A percentile compares a stretch with the other conserved stretches of the same genome.
Evolutionary conservation across 1,284 basidiomycete species (phyloP).

Genomic region (Trametes pubescens): DNA sequence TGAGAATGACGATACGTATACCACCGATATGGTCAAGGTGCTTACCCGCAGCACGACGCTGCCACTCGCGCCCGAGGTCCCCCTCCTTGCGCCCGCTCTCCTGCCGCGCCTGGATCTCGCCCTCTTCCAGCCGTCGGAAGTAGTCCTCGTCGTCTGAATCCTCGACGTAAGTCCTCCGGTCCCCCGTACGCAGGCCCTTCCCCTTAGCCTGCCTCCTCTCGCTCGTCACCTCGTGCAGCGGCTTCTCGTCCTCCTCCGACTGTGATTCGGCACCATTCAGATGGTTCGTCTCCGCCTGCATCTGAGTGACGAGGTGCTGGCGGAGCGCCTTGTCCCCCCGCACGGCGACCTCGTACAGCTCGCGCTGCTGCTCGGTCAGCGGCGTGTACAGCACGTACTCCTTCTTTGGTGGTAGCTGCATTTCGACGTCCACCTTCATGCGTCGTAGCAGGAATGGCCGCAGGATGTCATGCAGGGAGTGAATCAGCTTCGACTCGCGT

Average conservation of each 20-base stretch:
- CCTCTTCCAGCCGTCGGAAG: constrained; percentile 68
- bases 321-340: constrained; percentile 64
- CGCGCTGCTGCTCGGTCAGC: constrained; percentile 81
- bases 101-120: constrained; percentile 42
- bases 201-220: constrained; percentile 44
- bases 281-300: constrained; percentile 35
- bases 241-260: constrained; percentile 37
- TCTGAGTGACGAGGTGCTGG: constrained; percentile 60
- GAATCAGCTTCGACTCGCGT: constrained; percentile 74
- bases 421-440: constrained; percentile 92
- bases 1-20: constrained; percentile 5
- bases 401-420: constrained; percentile 88
- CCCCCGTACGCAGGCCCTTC: constrained; percentile 31
- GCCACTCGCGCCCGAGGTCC: constrained; percentile 61
- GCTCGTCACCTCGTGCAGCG: constrained; percentile 41
- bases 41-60: constrained; percentile 67
- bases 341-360: constrained; percentile 85
- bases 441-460: constrained; percentile 96
- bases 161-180: constrained; percentile 51
- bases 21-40: constrained; percentile 26
- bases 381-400: constrained; percentile 96
- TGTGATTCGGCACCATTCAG: constrained; percentile 40
- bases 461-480: constrained; percentile 88
- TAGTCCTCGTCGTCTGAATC: constrained; percentile 77
- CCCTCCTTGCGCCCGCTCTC: constrained; percentile 49